Evolutionary conservation across 805 yeast genomes (phyloP), one percentile per base, ranked within the genome.

Genomic region (Suhomyces xylopsoci): DNA sequence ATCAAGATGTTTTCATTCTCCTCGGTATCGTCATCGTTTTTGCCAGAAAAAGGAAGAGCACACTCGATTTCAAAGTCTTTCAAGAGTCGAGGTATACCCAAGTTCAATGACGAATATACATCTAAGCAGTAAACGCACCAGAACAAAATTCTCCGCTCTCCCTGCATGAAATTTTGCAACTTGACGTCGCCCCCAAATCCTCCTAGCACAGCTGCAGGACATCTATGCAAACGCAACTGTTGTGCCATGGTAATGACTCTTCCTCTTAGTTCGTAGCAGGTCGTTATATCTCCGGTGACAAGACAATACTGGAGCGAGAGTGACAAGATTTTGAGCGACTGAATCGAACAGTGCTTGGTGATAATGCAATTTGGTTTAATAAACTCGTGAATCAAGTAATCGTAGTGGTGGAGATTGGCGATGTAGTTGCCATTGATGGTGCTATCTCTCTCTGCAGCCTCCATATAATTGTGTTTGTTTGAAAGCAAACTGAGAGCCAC

Each of bases 81-180:
- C 25, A 90, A 69, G 47, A 90, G 69, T 56, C 96, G 74, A 4
- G 97, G 97, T 38, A 89, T 88, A 45, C 97, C 97, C 47, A 90
- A 70, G 53, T 84, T 84, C 54, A 88, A 78, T 2, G 93, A 83
- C 24, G 89, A 76, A 62, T 88, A 88, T 2, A 84, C 78, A 65
- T 91, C 97, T 57, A 91, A 74, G 26, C 84, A 78, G 66, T 88
- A 90, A 44, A 85, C 81, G 56, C 90, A 83, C 97, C 97, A 91
- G 60, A 91, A 91, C 40, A 89, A 68, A 34, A 88, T 80, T 64
- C 96, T 81, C 56, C 97, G 78, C 63, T 88, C 90, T 56, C 92
- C 91, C 67, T 87, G 94, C 71, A 87, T 92, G 54, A 83, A 77
- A 57, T 79, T 81, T 22, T 84, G 80, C 45, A 87, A 81, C 28